These are phyloP conservation scores for Ganoderma resinaceum DNA, from an alignment of 1,284 basidiomycete genomes.

Conservation along the genomic window DNA sequence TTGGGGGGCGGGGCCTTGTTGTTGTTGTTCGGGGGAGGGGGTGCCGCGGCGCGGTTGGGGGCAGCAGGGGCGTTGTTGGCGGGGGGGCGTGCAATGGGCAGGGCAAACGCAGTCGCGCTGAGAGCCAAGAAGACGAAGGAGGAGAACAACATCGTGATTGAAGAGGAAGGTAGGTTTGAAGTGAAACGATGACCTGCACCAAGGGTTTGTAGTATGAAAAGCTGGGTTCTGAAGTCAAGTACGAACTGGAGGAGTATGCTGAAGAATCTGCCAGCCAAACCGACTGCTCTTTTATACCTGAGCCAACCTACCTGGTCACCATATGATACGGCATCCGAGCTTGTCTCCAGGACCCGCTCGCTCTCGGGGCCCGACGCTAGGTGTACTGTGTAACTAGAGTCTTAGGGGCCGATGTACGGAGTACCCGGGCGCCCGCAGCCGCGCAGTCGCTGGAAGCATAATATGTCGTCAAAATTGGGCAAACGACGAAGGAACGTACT, in stretches of 20 bases:
- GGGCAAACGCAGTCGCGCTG: conserved; percentile 8
- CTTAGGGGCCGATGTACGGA: neutral
- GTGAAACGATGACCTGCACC: neutral
- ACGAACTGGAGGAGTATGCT: neutral
- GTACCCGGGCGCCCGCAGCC: neutral
- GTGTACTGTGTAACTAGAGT: neutral
- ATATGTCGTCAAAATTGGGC: neutral
- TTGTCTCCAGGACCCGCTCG: neutral
- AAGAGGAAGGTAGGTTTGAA: neutral
- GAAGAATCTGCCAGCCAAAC: neutral
- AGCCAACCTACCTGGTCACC: neutral
- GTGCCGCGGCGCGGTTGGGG: neutral
- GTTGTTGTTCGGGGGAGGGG: neutral
- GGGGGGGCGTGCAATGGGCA: conserved; percentile 4
- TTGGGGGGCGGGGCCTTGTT: neutral
- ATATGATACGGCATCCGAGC: neutral
- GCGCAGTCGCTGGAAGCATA: neutral
- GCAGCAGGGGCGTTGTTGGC: neutral
- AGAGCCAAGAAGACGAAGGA: conserved; percentile 10
- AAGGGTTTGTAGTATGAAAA: neutral
- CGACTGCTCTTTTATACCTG: neutral
- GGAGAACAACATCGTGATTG: conserved; percentile 1
- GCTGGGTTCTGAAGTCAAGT: neutral
- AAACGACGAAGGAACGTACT: neutral
- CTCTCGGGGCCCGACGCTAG: neutral